Evolutionary conservation across 2,329 filamentous ascomycete species (phyloP), one percentile per base, ranked within the genome.

Genomic region (Hypoxylon sp.): DNA sequence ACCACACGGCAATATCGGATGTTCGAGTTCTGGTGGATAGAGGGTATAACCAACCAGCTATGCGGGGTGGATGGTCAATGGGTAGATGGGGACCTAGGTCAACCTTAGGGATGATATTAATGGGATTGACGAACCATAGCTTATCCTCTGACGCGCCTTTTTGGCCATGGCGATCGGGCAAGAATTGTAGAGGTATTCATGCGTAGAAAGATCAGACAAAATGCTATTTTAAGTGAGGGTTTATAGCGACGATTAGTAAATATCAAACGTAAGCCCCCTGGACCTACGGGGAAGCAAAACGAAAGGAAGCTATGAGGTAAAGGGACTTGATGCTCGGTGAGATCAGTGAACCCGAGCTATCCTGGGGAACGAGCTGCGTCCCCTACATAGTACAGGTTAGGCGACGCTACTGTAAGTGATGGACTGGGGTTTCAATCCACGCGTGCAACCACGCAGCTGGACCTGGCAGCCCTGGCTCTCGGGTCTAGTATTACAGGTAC

Each of bases 71-170:
- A 47, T 52, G 66, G 64, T 61, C 63, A 62, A 61, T 56, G 53
- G 49, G 56, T 39, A 37, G 43, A 55, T 26, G 53, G 49, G 56
- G 52, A 46, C 61, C 46, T 47, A 60, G 47, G 19, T 43, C 5
- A 19, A 48, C 47, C 43, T 56, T 47, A 61, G 46, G 56, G 63
- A 50, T 4, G 48, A 30, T 46, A 62, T 57, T 48, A 47, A 56
- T 17, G 37, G 52, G 44, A 54, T 59, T 43, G 56, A 79, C 83
- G 70, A 76, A 89, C 87, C 86, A 80, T 89, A 89, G 76, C 86
- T 88, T 80, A 89, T 87, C 78, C 86, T 85, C 79, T 89, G 86
- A 75, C 84, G 86, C 73, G 84, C 83, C 80, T 88, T 89, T 75
- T 85, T 87, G 79, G 86, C 85, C 86, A 89, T 89, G 67, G 68